Evolutionary conservation across 2,329 filamentous ascomycete genomes (phyloP).

Genomic region (Aureobasidium sp.): DNA sequence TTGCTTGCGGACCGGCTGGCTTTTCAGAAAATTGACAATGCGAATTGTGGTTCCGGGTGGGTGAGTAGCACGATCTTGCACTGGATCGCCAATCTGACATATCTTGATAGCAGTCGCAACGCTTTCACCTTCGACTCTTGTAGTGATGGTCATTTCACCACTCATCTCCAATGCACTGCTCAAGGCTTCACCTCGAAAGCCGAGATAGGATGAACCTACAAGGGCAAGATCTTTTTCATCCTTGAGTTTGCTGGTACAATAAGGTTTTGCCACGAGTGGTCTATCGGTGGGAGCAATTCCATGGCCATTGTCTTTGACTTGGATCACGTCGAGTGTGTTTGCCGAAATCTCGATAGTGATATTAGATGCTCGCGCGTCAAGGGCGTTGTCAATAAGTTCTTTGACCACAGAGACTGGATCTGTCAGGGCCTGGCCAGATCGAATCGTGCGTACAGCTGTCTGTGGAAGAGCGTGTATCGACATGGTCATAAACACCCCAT

Average conservation of each 20-base stretch:
- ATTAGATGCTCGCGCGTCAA: constrained; percentile 61
- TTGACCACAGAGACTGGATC: constrained; percentile 58
- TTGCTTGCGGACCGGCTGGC: constrained; percentile 56
- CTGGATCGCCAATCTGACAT: constrained; percentile 36
- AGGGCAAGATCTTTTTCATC: constrained; percentile 53
- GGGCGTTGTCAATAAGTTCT: constrained; percentile 68
- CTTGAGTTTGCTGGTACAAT: constrained; percentile 65
- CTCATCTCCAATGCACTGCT: constrained; percentile 56
- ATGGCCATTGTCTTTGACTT: constrained; percentile 65
- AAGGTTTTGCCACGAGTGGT: constrained; percentile 51
- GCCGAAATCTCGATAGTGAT: constrained; percentile 56
- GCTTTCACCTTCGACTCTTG: constrained; percentile 52
- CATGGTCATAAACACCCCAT: constrained; percentile 18
- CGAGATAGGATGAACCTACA: constrained; percentile 53
- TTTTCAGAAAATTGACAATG: constrained; percentile 51
- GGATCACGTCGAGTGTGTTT: constrained; percentile 60
- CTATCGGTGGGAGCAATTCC: constrained; percentile 61
- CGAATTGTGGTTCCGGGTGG: constrained; percentile 62
- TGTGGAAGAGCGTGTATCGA: constrained; percentile 35
- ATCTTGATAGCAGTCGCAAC: constrained; percentile 49
- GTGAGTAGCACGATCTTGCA: constrained; percentile 41
- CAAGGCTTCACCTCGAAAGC: constrained; percentile 68
- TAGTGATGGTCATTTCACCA: constrained; percentile 50
- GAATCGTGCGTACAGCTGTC: constrained; percentile 45
- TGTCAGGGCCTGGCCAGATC: constrained; percentile 52